A percentile compares a stretch with the other conserved stretches of the same genome.
phyloP scores from a whole-genome alignment of 2,329 filamentous ascomycete species.

The Rhynchosporium agropyri region DNA sequence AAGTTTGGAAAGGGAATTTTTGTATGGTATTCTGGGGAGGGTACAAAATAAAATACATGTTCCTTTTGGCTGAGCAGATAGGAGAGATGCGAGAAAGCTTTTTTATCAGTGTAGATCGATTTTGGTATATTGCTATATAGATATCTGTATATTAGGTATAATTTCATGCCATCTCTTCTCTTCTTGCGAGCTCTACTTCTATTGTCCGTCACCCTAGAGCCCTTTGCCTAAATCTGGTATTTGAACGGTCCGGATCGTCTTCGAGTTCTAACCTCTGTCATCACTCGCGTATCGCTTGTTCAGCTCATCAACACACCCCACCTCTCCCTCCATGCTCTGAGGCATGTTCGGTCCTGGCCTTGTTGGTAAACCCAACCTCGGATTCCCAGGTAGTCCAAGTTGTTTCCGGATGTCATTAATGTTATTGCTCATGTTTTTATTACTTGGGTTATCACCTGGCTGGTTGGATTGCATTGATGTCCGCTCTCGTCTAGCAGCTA shows the following conservation, averaged over 20 bases:
- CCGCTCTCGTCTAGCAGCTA: conserved; percentile 17
- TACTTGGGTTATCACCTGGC: background rate
- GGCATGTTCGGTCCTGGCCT: background rate
- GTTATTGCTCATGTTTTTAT: background rate
- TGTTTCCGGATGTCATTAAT: background rate
- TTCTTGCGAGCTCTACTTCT: background rate
- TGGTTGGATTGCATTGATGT: conserved; percentile 5
- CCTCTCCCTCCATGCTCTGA: conserved; percentile 18
- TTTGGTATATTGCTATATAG: conserved; percentile 7
- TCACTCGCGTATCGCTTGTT: background rate
- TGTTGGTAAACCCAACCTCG: conserved; percentile 1
- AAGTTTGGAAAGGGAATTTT: background rate
- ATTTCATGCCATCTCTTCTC: background rate
- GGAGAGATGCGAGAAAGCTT: background rate
- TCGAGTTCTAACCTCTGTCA: conserved; percentile 1
- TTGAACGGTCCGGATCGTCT: background rate
- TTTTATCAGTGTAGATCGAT: background rate
- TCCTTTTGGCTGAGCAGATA: background rate
- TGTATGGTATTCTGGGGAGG: background rate
- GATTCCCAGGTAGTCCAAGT: conserved; percentile 11
- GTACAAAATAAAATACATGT: too few species aligned
- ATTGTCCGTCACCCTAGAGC: background rate
- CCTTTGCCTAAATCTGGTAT: conserved; percentile 1
- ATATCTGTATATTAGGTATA: conserved; percentile 7
- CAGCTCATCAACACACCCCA: conserved; percentile 11